Evolutionary conservation across 2,329 filamentous ascomycete species (phyloP), one percentile per base, ranked within the genome.

Genomic region (Alternaria panax): DNA sequence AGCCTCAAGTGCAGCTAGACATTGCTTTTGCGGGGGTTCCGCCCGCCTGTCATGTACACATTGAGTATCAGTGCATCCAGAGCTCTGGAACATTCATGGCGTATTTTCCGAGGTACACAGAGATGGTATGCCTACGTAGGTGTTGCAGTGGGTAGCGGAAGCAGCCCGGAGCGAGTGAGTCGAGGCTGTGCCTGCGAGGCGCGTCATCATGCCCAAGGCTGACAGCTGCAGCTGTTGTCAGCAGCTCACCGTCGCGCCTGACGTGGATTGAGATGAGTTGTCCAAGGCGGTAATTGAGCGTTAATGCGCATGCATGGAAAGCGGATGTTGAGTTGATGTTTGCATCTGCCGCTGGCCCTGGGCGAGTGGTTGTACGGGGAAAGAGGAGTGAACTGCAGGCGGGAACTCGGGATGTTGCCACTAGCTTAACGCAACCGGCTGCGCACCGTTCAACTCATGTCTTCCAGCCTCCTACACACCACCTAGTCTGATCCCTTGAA

Each of bases 11-110:
- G 34, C 34, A 22, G 32, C 48, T 51, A 40, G 48, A n/a, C 22
- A 18, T 51, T 51, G 32, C 48, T 51, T 51, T 40, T 51, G 48
- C 48, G 48, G 32, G 32, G 34, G 32, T 51, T 40, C 32, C 48
- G 48, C 34, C 24, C 32, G 48, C 20, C 25, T 51, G 22, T 46
- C 42, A 28, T 20, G 42, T 28, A 36, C 22, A 38, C 16, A 14
- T 22, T 40, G 48, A 38, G 34, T 24, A 40, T n/a, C 48, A 20
- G 22, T 40, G 48, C 34, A 36, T 38, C 24, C n/a, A 9, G 16
- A 14, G 32, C 16, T 40, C 30, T 18, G 28, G 11, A 51, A 22
- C 6, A 22, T 32, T 7, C 24, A 18, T 51, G 34, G 48, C 9
- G 24, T 28, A 16, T 11, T 12, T 6, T 51, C n/a, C 9, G 20